Evolutionary conservation across 1,139 yeast species (phyloP), one percentile per base, ranked within the genome.

Genomic region (Taiozyma sp.): DNA sequence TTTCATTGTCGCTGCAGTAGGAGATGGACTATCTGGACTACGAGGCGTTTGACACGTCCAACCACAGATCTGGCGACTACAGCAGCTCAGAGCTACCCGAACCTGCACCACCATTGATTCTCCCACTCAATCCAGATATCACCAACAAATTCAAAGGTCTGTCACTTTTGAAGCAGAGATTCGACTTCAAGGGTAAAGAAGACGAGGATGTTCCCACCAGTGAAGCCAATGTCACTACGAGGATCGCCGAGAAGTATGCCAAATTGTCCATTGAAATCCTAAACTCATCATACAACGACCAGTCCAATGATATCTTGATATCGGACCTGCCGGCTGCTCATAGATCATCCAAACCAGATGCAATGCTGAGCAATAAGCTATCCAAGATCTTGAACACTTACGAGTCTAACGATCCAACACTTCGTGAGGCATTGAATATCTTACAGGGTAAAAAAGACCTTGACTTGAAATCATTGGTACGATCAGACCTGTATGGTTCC

Each of bases 401-500:
- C 23, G 67, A 65, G 38, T 67, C 74, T 42, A 69, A 77, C 50
- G 88, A 84, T 58, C 62, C 74, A 12, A 65, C 76, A 16, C 65
- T 79, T 44, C 65, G 81, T 60, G 78, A 79, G 50, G 69, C 86
- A 2, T 70, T 85, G 51, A 61, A 67, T 4, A 60, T 75, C 2
- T 63, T 84, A 27, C 84, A 84, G 49, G 67, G 70, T 23, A 74
- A 73, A 49, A 64, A 67, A 4, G 65, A 62, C 14, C 55, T 70
- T 27, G 62, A 66, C 24, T 51, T 70, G 8, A 64, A 69, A 23
- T 65, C 72, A 39, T 64, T 83, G 45, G 75, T 80, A 12, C 76
- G 78, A 44, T 75, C 87, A 0, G 84, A 81, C 10, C 67, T 80
- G 30, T 60, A 74, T n/a, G 89, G 90, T 0, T 74, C 82, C 2